A percentile compares a stretch with the other conserved stretches of the same genome.
phyloP scores from a whole-genome alignment of 176 grass and related monocot species.

The Carex pumila region DNA sequence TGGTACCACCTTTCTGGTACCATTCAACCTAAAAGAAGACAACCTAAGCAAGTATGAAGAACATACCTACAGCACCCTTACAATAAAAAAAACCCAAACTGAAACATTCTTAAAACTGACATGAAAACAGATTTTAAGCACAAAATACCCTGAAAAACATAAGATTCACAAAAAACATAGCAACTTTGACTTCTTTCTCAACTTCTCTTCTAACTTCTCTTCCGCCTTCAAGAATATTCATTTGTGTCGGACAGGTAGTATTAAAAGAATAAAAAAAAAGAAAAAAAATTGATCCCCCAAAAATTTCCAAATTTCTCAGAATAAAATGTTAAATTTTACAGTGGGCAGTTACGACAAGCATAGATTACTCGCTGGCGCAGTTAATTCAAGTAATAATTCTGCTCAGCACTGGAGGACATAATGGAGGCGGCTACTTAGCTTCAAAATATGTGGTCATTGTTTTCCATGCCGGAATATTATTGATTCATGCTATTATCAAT shows the following conservation, averaged over 20 bases:
- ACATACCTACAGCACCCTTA: too few relatives aligned
- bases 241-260: constrained; percentile 62
- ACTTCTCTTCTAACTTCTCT: too few relatives aligned
- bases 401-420: constrained; percentile 66
- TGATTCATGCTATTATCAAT: constrained; percentile 82
- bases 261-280: neutral
- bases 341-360: constrained; percentile 90
- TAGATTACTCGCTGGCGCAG: constrained; percentile 84
- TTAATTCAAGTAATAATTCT: constrained; percentile 92
- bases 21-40: too few relatives aligned
- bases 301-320: neutral
- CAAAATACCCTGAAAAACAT: too few relatives aligned
- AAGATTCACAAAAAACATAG: too few relatives aligned
- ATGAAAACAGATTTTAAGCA: too few relatives aligned
- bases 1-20: too few relatives aligned
- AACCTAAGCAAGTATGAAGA: too few relatives aligned
- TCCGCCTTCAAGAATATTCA: too few relatives aligned
- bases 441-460: constrained; percentile 84
- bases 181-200: too few relatives aligned
- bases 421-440: constrained; percentile 72
- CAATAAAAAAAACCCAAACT: too few relatives aligned
- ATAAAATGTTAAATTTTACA: constrained; percentile 25
- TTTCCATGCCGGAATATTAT: constrained; percentile 69
- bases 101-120: too few relatives aligned
- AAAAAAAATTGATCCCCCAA: neutral